Evolutionary conservation across 495 filamentous ascomycete species (phyloP), one percentile per base, ranked within the genome.

Genomic region (Paragyromitra xinjiangensis): DNA sequence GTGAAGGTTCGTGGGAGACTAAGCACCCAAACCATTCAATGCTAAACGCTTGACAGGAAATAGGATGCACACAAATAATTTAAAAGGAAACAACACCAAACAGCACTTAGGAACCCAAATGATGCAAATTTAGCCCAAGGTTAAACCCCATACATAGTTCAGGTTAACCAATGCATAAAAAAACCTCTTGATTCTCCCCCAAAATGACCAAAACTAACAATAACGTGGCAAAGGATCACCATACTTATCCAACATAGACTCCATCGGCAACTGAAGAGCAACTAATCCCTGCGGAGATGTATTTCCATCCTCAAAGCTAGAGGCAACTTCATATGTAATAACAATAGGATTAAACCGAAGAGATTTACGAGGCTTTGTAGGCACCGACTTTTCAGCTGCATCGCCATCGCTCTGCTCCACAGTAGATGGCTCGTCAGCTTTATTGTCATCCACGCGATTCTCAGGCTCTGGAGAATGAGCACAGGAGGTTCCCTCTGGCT

Each of bases 211-310:
- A 58, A 24, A 68, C 42, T 73, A 73, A 7, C n/a, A 24, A 16
- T 73, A 67, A 6, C 24, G n/a, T 16, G 8, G 2, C n/a, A 40
- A 24, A 34, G 61, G 63, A 26, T 74, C 64, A 48, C 71, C 64
- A 24, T 62, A 48, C n/a, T 29, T 6, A 29, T 74, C 53, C n/a
- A 74, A 61, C 40, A 74, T 74, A 1, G 6, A 4, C 34, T 59
- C 6, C 48, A 56, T 56, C n/a, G 69, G 48, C 16, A 24, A 24
- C 39, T 1, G 37, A 51, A 2, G n/a, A 7, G 19, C 50, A 9
- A 6, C 3, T 6, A 6, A 5, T 22, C 34, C 51, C 6, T 39
- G 22, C 8, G 37, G 40, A 37, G n/a, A 48, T 50, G 39, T 61
- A 0, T 0, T 16, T 6, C 67, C n/a, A 4, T n/a, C 8, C 19